Evolutionary conservation across 2,329 filamentous ascomycete genomes (phyloP), one percentile per base, ranked within the genome.

Genomic region (Colletotrichum sp.): DNA sequence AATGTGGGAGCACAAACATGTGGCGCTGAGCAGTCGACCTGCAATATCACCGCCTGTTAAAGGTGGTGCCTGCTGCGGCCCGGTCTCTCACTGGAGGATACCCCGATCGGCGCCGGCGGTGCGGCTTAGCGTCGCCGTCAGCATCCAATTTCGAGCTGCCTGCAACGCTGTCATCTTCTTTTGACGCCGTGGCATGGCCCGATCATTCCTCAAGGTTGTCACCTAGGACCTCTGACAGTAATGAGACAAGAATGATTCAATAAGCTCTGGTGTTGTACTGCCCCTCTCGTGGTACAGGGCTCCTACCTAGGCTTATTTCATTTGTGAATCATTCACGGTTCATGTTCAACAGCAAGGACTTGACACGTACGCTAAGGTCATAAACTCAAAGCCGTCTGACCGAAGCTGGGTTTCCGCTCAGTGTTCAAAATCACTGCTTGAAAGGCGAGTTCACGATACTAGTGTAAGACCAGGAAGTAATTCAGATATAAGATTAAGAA

Each of bases 21-120:
- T 61, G 52, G 52, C 55, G 52, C 25, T n/a, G 32, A 61, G 27
- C 12, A 2, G n/a, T 22, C 16, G 55, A 69, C n/a, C 5, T 61
- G 52, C 52, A 58, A 61, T 48, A 61, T 52, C 28, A 34, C 28
- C 9, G 27, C 9, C 16, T 71, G n/a, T 65, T 67, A 52, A 71
- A 28, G 62, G 34, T 39, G 69, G 55, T 67, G 73, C 69, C 69
- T 72, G n/a, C 13, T 43, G 15, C 34, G 27, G n/a, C 34, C 61
- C 22, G 22, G 22, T 30, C 36, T n/a, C 32, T 18, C 25, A 72
- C n/a, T 61, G 60, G 60, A 39, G 15, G 4, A 25, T 18, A 15
- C 13, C 22, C 15, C 25, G 69, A 72, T 72, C 69, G 18, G 22
- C 61, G n/a, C 62, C 12, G 6, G 30, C 60, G 27, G 34, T 71